Percentiles rank a stretch among this genome's conserved stretches.
phyloP scores from a whole-genome alignment of 2,329 filamentous ascomycete species.

The Rutstroemia sp. region DNA sequence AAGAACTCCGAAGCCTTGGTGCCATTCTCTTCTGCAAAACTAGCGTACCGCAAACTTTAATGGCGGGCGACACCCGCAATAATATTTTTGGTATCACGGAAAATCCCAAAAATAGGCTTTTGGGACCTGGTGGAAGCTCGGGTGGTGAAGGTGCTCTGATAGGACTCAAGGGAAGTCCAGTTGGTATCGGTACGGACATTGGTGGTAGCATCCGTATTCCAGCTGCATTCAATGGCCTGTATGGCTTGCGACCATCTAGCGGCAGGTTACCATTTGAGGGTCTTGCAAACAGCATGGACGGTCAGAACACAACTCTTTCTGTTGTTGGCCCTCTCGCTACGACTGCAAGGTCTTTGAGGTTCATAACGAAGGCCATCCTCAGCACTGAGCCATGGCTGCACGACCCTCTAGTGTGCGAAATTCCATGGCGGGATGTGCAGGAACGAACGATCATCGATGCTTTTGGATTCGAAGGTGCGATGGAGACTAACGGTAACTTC shows the following conservation, averaged over 20 bases:
- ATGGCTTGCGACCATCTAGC: conserved; percentile 32
- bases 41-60: conserved; percentile 34
- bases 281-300: conserved; percentile 51
- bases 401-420: conserved; percentile 56
- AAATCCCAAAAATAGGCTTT: conserved; percentile 27
- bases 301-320: conserved; percentile 54
- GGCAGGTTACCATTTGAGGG: conserved; percentile 42
- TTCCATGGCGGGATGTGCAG: conserved; percentile 53
- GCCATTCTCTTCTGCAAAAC: conserved; percentile 36
- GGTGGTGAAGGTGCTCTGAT: conserved; percentile 31
- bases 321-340: conserved; percentile 57
- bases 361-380: conserved; percentile 50
- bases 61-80: conserved; percentile 35
- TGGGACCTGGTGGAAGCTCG: conserved; percentile 25
- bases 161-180: conserved; percentile 25
- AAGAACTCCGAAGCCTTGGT: conserved; percentile 33
- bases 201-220: conserved; percentile 30
- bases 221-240: conserved; percentile 32
- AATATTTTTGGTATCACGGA: conserved; percentile 36
- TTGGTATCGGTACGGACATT: conserved; percentile 30
- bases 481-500: too few relatives aligned
- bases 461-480: conserved; percentile 29
- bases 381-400: conserved; percentile 54
- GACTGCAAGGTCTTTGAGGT: conserved; percentile 43
- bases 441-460: conserved; percentile 31